Evolutionary conservation across 163 green algal genomes (phyloP), one percentile per base, ranked within the genome.

Genomic region (Chloromonas sp.): DNA sequence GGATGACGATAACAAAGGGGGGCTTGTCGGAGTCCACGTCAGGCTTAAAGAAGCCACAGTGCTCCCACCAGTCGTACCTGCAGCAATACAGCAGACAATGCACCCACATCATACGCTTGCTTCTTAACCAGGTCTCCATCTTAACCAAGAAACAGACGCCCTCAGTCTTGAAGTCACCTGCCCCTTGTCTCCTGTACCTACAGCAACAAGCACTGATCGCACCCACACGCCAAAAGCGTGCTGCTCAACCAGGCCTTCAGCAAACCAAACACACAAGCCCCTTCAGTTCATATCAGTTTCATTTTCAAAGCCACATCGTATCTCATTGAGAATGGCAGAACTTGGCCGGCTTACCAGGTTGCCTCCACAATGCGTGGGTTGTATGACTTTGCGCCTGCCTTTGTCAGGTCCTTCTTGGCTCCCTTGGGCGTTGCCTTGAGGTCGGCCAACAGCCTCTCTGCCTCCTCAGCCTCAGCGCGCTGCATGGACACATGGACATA

Each of bases 1-100:
- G 97, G 84, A 99, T 98, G 80, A 99, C 96, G 74, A 98, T 97
- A 57, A 95, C 92, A 91, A 98, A 98, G 13, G 92, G 92, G 1
- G 91, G 89, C 88, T 95, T 94, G 88, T 91, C 84, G 14, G 61
- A 89, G 85, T 88, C 70, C 0, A 61, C 5, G 58, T 93, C 85
- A 3, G 93, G 91, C 88, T 95, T 95, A 91, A 96, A 96, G 90
- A 91, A 95, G 84, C 91, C 90, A 61, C 84, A 91, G 79, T 91
- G 70, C 88, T 96, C 94, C 94, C 94, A 94, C 89, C 88, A 86
- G 61, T 92, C 89, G 79, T 95, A 95, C 87, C 88, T 93, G 87
- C 60, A 36, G 36, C 36, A 36, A 36, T 36, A 36, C 36, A 61
- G n/a, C 59, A 79, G 8, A n/a, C 71, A 79, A 3, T 14, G 71